phyloP scores from a whole-genome alignment of 805 yeast species.

The Sugiyamaella marilandica region DNA sequence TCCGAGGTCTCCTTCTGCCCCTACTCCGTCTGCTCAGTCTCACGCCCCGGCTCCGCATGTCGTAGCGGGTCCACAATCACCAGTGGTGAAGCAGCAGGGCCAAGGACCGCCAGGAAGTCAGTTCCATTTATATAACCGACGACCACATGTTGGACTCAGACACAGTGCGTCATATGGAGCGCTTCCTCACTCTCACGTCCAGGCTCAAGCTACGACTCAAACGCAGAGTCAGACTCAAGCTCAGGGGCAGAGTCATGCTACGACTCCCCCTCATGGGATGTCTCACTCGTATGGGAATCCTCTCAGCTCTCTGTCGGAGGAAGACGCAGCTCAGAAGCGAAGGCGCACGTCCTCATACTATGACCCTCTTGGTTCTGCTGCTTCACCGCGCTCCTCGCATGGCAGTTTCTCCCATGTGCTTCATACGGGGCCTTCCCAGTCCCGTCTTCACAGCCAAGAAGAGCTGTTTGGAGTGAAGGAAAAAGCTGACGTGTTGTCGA shows the following conservation, averaged over 20 bases:
- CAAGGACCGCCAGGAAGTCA: neutral
- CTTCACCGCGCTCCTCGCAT: neutral
- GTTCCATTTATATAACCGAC: neutral
- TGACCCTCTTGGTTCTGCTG: conserved; percentile 19
- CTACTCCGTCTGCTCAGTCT: neutral
- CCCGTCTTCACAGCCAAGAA: neutral
- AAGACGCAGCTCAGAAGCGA: conserved; percentile 16
- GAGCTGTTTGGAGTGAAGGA: conserved; percentile 16
- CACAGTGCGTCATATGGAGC: conserved; percentile 1
- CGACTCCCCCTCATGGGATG: conserved; percentile 5
- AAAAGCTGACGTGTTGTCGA: conserved; percentile 23
- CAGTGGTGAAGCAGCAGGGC: neutral
- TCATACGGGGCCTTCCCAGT: neutral
- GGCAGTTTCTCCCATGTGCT: neutral
- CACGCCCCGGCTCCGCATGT: neutral
- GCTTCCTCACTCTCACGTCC: neutral
- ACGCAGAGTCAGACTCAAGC: neutral
- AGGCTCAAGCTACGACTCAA: neutral
- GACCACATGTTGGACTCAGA: conserved; percentile 1
- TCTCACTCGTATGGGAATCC: conserved; percentile 1
- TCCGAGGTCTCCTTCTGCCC: neutral
- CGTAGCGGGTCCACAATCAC: neutral
- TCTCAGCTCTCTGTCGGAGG: conserved; percentile 11
- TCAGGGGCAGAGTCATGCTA: neutral
- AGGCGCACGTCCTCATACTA: conserved; percentile 24